phyloP scores from a whole-genome alignment of 768 basidiomycete genomes.

The Xerocomellus dryophilus region DNA sequence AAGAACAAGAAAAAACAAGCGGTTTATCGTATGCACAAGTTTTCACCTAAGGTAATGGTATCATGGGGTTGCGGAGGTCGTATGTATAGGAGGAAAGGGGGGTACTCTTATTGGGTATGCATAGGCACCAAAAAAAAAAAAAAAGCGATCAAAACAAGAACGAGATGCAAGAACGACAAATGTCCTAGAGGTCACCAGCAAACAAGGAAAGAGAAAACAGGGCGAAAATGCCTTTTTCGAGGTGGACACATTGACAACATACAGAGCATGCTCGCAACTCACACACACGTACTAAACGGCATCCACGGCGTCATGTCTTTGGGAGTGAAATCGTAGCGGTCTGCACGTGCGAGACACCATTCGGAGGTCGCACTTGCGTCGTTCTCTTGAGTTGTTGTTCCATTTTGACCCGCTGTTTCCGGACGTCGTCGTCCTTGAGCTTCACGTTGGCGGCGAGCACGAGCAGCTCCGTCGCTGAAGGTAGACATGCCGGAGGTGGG shows the following conservation, averaged over 20 bases:
- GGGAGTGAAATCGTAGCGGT: constrained; percentile 29
- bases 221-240: background rate
- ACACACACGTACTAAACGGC: background rate
- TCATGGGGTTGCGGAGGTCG: background rate
- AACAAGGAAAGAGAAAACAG: background rate
- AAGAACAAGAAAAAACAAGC: constrained; percentile 6
- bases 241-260: background rate
- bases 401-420: constrained; percentile 72
- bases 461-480: constrained; percentile 58
- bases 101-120: constrained; percentile 19
- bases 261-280: constrained; percentile 11
- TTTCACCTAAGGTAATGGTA: constrained; percentile 17
- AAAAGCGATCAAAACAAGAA: background rate
- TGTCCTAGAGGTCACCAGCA: background rate
- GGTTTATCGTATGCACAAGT: constrained; percentile 19
- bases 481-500: constrained; percentile 53
- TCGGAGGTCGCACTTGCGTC: constrained; percentile 37
- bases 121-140: background rate
- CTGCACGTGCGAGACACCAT: constrained; percentile 28
- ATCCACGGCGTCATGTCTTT: constrained; percentile 12
- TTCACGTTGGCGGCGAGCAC: constrained; percentile 61
- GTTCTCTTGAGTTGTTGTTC: constrained; percentile 70
- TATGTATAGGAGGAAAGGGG: background rate
- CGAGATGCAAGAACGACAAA: background rate
- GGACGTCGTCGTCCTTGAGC: constrained; percentile 75